Evolutionary conservation across 2,329 filamentous ascomycete genomes (phyloP).

Genomic region (Alternaria infectoria): DNA sequence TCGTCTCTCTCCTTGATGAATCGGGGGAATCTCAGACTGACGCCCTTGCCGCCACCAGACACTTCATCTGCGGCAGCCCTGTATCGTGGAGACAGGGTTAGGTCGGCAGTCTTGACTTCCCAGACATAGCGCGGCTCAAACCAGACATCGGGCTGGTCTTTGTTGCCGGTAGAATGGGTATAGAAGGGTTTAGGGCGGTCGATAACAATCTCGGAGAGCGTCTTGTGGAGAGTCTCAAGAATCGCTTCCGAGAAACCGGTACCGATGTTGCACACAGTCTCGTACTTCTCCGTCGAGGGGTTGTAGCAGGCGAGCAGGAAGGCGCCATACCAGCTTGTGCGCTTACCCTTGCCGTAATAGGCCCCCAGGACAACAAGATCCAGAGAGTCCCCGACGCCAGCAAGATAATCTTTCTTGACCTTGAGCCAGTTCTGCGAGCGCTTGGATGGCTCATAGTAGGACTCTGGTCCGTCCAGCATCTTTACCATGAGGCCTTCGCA

Average conservation of each 20-base stretch:
- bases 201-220: constrained; percentile 79
- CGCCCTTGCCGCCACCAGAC: constrained; percentile 73
- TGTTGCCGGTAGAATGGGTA: constrained; percentile 78
- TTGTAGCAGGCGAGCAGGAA: constrained; percentile 97
- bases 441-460: constrained; percentile 94
- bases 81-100: constrained; percentile 91
- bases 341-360: constrained; percentile 93
- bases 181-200: constrained; percentile 95
- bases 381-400: constrained; percentile 91
- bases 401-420: constrained; percentile 97
- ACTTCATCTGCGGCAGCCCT: constrained; percentile 87
- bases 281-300: constrained; percentile 77
- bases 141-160: constrained; percentile 98
- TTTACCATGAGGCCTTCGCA: constrained; percentile 99
- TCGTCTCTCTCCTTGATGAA: constrained; percentile 93
- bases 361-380: constrained; percentile 95
- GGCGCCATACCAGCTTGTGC: constrained; percentile 92
- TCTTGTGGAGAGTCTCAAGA: constrained; percentile 82
- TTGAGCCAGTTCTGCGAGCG: constrained; percentile 98
- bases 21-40: constrained; percentile 87
- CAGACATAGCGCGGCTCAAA: constrained; percentile 94
- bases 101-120: constrained; percentile 96
- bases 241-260: constrained; percentile 96
- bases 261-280: constrained; percentile 97
- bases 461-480: constrained; percentile 93